Evolutionary conservation across 1,139 yeast species (phyloP).

Genomic region (Pichia sp.): DNA sequence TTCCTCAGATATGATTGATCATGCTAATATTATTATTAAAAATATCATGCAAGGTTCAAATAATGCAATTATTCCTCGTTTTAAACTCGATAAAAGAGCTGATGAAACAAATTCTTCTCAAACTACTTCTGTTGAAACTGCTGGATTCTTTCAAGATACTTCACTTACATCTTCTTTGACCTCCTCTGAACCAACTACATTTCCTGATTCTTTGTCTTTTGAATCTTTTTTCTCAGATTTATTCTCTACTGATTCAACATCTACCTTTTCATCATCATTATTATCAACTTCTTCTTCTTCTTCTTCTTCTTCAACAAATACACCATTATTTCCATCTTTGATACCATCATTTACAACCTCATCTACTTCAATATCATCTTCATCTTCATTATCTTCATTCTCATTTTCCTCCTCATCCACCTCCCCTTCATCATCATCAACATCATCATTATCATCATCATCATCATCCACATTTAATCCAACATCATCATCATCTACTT

Average conservation of each 20-base stretch:
- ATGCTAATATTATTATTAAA: slow-evolving; percentile 20
- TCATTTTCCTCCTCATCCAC: neutral
- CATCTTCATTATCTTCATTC: slow-evolving; percentile 4
- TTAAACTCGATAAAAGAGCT: slow-evolving; percentile 21
- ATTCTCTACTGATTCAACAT: neutral
- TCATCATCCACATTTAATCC: slow-evolving; percentile 3
- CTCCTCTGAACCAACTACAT: neutral
- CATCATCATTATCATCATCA: slow-evolving; percentile 6
- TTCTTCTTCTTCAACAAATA: neutral
- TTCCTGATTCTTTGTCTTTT: neutral
- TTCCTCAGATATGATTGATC: slow-evolving; percentile 5
- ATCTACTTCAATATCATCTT: slow-evolving; percentile 2
- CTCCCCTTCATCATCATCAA: slow-evolving; percentile 1
- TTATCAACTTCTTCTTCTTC: slow-evolving; percentile 1
- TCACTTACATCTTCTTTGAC: too few relatives aligned
- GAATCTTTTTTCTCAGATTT: slow-evolving; percentile 4
- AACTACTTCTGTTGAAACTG: neutral
- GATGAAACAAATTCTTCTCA: slow-evolving; percentile 10
- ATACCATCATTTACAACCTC: neutral
- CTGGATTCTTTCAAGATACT: too few relatives aligned
- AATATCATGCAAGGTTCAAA: slow-evolving; percentile 23
- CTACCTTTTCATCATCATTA: neutral
- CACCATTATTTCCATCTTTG: slow-evolving; percentile 2
- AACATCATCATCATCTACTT: neutral
- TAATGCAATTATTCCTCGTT: slow-evolving; percentile 26